These are phyloP conservation scores for Nepenthes mirabilis DNA, from an alignment of 148 eudicot species.

Conservation along the genomic window DNA sequence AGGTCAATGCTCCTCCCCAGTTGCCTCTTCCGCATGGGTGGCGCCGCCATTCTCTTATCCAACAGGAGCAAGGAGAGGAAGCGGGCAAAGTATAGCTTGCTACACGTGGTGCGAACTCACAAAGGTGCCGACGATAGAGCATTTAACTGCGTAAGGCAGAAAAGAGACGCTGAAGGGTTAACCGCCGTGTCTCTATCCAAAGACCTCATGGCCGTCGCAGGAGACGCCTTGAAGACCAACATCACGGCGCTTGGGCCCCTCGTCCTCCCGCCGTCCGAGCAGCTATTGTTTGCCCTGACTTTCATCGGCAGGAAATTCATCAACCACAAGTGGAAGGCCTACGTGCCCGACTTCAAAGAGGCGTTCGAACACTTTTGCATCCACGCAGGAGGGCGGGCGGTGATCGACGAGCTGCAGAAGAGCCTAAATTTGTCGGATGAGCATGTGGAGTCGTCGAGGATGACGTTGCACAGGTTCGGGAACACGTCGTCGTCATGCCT, in stretches of 20 bases:
- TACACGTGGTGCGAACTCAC: slow-evolving; percentile 41
- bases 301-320: slow-evolving; percentile 16
- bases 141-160: slow-evolving; percentile 16
- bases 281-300: slow-evolving; percentile 10
- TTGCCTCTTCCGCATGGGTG: slow-evolving; percentile 46
- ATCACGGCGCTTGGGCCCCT: slow-evolving; percentile 22
- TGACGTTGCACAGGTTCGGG: slow-evolving; percentile 22
- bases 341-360: slow-evolving; percentile 19
- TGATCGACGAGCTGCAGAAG: slow-evolving; percentile 35
- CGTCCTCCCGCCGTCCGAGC: slow-evolving; percentile 27
- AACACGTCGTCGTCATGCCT: slow-evolving; percentile 21
- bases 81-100: slow-evolving; percentile 30
- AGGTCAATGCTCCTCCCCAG: slow-evolving; percentile 47
- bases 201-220: slow-evolving; percentile 30
- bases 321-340: slow-evolving; percentile 17
- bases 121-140: slow-evolving; percentile 31
- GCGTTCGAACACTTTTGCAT: slow-evolving; percentile 28
- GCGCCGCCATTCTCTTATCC: slow-evolving; percentile 32
- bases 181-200: slow-evolving; percentile 26
- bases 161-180: slow-evolving; percentile 22
- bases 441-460: slow-evolving; percentile 34
- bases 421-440: slow-evolving; percentile 18
- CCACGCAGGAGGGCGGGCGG: slow-evolving; percentile 30
- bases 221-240: slow-evolving; percentile 24
- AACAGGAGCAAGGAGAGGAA: slow-evolving; percentile 16